These are phyloP conservation scores for Neurospora sp. DNA, from an alignment of 495 filamentous ascomycete species.

Conservation along the genomic window DNA sequence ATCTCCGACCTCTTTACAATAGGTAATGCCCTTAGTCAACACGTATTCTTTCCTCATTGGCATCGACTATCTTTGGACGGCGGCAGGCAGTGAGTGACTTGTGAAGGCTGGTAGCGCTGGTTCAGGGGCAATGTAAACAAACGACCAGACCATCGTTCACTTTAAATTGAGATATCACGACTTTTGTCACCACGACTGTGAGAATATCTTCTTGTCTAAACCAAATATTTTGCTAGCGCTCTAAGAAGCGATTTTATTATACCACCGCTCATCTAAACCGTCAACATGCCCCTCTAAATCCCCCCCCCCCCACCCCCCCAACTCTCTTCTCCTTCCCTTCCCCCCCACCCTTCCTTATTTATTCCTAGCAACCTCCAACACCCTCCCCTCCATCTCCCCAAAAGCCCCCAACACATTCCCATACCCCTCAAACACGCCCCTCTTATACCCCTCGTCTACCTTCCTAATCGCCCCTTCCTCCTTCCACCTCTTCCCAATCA, in stretches of 20 bases:
- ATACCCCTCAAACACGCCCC: conserved; percentile 65
- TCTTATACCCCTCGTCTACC: conserved; percentile 72
- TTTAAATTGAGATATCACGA: too few relatives aligned
- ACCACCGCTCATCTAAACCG: too few relatives aligned
- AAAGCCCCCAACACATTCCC: conserved; percentile 68
- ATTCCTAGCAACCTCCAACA: conserved; percentile 46
- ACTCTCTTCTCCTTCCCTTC: too few relatives aligned
- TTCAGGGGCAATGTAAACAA: background rate
- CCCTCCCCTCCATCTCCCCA: conserved; percentile 62
- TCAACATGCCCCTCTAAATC: too few relatives aligned
- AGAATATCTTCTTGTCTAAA: too few relatives aligned
- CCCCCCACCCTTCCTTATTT: background rate
- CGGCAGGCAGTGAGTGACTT: background rate
- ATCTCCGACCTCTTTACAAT: background rate
- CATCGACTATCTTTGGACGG: too few relatives aligned
- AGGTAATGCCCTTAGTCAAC: too few relatives aligned
- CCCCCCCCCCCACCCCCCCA: too few relatives aligned
- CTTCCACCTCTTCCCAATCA: conserved; percentile 73
- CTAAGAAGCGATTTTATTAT: too few relatives aligned
- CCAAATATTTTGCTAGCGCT: too few relatives aligned
- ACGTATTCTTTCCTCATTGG: too few relatives aligned
- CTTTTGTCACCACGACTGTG: too few relatives aligned
- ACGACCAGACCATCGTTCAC: background rate
- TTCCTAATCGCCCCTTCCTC: conserved; percentile 74
- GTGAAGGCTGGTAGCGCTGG: background rate